Evolutionary conservation across 2,329 filamentous ascomycete genomes (phyloP).

Genomic region (Microdochium bolleyi): DNA sequence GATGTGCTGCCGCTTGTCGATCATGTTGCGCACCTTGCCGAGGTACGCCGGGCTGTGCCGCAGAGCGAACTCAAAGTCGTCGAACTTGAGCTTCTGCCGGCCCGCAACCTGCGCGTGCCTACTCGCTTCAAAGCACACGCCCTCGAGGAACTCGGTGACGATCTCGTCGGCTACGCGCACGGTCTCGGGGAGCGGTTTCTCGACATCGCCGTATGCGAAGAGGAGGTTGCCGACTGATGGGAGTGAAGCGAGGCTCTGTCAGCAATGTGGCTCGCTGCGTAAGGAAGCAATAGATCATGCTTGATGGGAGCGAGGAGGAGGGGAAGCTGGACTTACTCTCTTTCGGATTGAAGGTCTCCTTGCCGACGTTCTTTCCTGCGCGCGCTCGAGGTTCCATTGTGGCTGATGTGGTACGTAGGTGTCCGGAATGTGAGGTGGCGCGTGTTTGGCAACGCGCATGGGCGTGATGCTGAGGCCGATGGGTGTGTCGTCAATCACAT

Average conservation of each 20-base stretch:
- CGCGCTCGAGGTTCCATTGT: constrained; percentile 70
- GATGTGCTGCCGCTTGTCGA: constrained; percentile 81
- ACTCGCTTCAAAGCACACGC: constrained; percentile 84
- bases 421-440: not conserved
- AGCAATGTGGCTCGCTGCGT: too few relatives aligned
- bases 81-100: constrained; percentile 94
- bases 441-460: not conserved
- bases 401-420: constrained; percentile 12
- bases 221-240: constrained; percentile 62
- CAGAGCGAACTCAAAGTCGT: constrained; percentile 94
- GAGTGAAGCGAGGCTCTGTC: constrained; percentile 1
- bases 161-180: constrained; percentile 88
- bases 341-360: constrained; percentile 69
- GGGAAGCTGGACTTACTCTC: constrained; percentile 48
- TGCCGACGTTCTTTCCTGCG: constrained; percentile 71
- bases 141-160: constrained; percentile 92
- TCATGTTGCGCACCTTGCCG: constrained; percentile 81
- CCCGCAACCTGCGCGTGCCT: constrained; percentile 78
- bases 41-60: constrained; percentile 78
- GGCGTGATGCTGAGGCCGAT: not conserved
- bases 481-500: not conserved
- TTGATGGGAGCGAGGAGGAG: not conserved
- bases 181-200: constrained; percentile 72
- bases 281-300: too few relatives aligned
- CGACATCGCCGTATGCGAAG: constrained; percentile 72